Evolutionary conservation across 805 yeast genomes (phyloP), one percentile per base, ranked within the genome.

Genomic region (Diddensiella caesifluorescens): DNA sequence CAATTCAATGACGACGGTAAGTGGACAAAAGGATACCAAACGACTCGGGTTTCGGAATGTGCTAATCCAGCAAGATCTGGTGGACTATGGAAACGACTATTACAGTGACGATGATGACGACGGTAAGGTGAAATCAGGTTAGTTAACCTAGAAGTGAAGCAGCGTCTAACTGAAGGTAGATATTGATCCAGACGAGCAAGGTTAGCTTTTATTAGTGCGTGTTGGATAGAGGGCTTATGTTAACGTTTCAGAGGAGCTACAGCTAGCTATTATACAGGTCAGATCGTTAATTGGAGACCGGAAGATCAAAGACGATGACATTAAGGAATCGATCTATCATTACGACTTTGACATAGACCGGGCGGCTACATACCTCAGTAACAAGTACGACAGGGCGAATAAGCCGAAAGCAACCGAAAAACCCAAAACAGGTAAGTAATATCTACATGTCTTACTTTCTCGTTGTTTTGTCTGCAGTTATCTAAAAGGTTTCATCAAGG

Each of bases 271-370:
- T 16, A 52, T 41, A 3, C 35, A 41, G 21, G 61, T 55, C 34
- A 49, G 46, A 20, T 39, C 45, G 4, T 21, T 48, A 3, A 39
- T 57, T 2, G 51, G 46, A 10, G 62, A 69, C 25, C 67, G 73
- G 19, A 63, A 62, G 0, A 67, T 75, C 35, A 64, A 67, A 5
- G 81, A 76, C 20, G 52, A 63, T 10, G 75, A 71, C 35, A 59
- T 82, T 46, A 74, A 77, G 52, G 81, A 77, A 48, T 63, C 76
- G 0, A 63, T 83, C 7, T 80, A 80, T 72, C 67, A 65, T 48
- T 75, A 77, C 50, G 79, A 79, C 55, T 73, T 73, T 54, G 78
- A 74, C 32, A 53, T 77, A 3, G 75, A 71, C 3, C 70, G 70
- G 9, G 59, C 85, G 0, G 49, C 79, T 5, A 66, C 62, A 23